phyloP scores from a whole-genome alignment of 1,284 basidiomycete genomes.

The Ganoderma sp. region DNA sequence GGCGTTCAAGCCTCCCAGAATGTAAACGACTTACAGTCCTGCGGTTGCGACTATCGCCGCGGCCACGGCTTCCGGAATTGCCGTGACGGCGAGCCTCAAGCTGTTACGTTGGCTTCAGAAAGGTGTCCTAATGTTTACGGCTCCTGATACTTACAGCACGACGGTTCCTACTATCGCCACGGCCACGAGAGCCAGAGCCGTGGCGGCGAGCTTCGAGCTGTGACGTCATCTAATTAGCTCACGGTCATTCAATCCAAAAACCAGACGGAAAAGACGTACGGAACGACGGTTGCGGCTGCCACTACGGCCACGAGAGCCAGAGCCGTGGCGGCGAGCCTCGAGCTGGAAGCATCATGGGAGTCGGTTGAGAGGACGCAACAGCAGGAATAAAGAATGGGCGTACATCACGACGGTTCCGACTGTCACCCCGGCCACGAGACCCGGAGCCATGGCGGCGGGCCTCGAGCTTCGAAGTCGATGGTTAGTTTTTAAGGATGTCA shows the following conservation, averaged over 20 bases:
- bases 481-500: no score
- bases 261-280: slow-evolving; percentile 1
- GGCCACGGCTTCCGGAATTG: slow-evolving; percentile 21
- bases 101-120: slow-evolving; percentile 4
- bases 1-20: not conserved
- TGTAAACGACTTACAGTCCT: slow-evolving; percentile 6
- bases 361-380: not conserved
- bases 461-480: slow-evolving; percentile 4
- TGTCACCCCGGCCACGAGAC: slow-evolving; percentile 23
- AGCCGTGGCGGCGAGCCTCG: slow-evolving; percentile 23
- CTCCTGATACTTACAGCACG: slow-evolving; percentile 8
- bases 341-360: not conserved
- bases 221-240: not conserved
- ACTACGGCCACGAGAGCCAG: slow-evolving; percentile 24
- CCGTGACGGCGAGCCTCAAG: slow-evolving; percentile 21
- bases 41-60: slow-evolving; percentile 22
- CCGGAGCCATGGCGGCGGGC: slow-evolving; percentile 24
- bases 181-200: slow-evolving; percentile 17
- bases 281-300: slow-evolving; percentile 19
- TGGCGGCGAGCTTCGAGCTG: slow-evolving; percentile 17
- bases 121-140: not conserved
- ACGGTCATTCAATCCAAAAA: not conserved
- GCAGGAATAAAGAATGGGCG: not conserved
- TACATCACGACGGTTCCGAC: slow-evolving; percentile 19
- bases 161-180: slow-evolving; percentile 22